These are phyloP conservation scores for Parachaetomium inaequale DNA, from an alignment of 495 filamentous ascomycete species.

Conservation along the genomic window DNA sequence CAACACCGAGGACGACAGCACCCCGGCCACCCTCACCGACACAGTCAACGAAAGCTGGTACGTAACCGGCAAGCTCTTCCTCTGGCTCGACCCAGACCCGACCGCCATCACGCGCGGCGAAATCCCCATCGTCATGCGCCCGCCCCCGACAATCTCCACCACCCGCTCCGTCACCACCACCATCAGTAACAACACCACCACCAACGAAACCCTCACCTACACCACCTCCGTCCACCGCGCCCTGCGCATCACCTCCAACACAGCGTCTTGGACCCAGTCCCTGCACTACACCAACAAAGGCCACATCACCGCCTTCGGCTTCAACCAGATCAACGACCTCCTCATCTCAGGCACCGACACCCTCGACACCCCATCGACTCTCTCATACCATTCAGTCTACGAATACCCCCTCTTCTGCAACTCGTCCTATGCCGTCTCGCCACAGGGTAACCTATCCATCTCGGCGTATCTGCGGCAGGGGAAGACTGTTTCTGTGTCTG, in stretches of 20 bases:
- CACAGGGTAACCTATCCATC: slow-evolving; percentile 56
- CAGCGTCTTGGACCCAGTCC: slow-evolving; percentile 60
- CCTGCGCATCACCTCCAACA: slow-evolving; percentile 53
- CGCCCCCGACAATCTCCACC: slow-evolving; percentile 29
- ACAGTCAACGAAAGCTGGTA: slow-evolving; percentile 69
- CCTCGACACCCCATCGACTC: slow-evolving; percentile 20
- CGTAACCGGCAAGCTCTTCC: slow-evolving; percentile 77
- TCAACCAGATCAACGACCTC: slow-evolving; percentile 60
- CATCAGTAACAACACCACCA: slow-evolving; percentile 46
- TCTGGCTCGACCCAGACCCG: slow-evolving; percentile 57
- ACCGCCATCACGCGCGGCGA: slow-evolving; percentile 51
- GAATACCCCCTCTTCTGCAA: slow-evolving; percentile 62
- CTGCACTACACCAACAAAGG: slow-evolving; percentile 59
- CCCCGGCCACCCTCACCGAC: slow-evolving; percentile 50
- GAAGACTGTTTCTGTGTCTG: slow-evolving; percentile 50
- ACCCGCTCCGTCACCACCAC: slow-evolving; percentile 41
- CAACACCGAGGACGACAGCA: slow-evolving; percentile 38
- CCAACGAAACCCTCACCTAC: slow-evolving; percentile 61
- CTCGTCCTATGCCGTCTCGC: slow-evolving; percentile 44
- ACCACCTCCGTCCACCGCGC: slow-evolving; percentile 54
- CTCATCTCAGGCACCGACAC: slow-evolving; percentile 57
- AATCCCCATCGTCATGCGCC: slow-evolving; percentile 29
- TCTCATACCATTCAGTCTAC: slow-evolving; percentile 46
- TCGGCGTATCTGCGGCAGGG: slow-evolving; percentile 57
- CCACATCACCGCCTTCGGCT: slow-evolving; percentile 54